Conservation (phyloP, 495 filamentous ascomycete genomes). For the Niebla homalea region DNA sequence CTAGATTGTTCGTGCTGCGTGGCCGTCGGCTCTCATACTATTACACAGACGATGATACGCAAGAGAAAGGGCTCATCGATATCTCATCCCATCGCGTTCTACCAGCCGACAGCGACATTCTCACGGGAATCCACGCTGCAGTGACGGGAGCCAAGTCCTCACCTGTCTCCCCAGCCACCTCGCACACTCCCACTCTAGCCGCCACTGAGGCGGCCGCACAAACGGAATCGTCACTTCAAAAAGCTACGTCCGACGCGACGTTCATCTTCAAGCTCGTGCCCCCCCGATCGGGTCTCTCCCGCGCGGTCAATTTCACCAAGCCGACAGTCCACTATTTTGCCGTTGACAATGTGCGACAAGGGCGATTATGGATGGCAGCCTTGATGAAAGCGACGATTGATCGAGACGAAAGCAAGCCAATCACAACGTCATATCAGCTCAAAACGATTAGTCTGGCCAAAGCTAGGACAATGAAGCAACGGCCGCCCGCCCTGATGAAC, state of each 20-base stretch:
- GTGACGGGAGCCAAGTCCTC: slow-evolving; percentile 74
- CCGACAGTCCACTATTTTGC: slow-evolving; percentile 96
- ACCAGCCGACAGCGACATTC: slow-evolving; percentile 80
- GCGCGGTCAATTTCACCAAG: slow-evolving; percentile 92
- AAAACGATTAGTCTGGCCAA: slow-evolving; percentile 84
- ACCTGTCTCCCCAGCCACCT: slow-evolving; percentile 56
- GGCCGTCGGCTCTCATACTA: slow-evolving; percentile 90
- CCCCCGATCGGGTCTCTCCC: slow-evolving; percentile 72
- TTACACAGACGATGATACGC: slow-evolving; percentile 80
- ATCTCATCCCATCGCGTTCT: slow-evolving; percentile 94
- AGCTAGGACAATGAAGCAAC: slow-evolving; percentile 66
- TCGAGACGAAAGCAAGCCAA: slow-evolving; percentile 62
- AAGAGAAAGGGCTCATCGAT: slow-evolving; percentile 93
- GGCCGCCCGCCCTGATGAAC: slow-evolving; percentile 77
- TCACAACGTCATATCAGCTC: slow-evolving; percentile 86
- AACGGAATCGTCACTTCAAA: slow-evolving; percentile 17
- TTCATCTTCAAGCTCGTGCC: slow-evolving; percentile 99
- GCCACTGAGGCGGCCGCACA: slow-evolving; percentile 25
- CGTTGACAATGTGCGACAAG: slow-evolving; percentile 75
- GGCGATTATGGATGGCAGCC: slow-evolving; percentile 95
- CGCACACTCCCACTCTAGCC: slow-evolving; percentile 42
- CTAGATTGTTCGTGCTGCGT: slow-evolving; percentile 81
- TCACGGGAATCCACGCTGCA: slow-evolving; percentile 82
- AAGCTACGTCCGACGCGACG: slow-evolving; percentile 37
- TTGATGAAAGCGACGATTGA: slow-evolving; percentile 99